Conservation (phyloP, 2,329 filamentous ascomycete genomes). For the Ophiostoma himal-ulmi region DNA sequence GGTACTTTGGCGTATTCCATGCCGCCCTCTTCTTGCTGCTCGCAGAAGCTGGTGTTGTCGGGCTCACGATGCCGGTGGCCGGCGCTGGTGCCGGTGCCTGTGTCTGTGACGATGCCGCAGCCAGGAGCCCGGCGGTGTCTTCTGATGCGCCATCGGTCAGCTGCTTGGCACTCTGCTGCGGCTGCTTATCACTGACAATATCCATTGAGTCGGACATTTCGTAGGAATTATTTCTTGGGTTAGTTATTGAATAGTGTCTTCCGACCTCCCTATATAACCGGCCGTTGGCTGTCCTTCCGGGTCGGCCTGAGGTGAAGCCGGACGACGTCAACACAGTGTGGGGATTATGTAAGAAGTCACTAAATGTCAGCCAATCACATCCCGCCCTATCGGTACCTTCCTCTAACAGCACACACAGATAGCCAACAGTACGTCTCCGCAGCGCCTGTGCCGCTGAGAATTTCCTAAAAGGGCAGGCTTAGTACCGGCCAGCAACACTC, state of each 20-base stretch:
- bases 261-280: background rate
- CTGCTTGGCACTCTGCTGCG: background rate
- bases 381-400: background rate
- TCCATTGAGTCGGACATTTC: constrained; percentile 26
- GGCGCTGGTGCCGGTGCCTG: background rate
- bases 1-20: constrained; percentile 34
- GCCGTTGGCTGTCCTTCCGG: background rate
- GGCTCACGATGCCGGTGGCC: background rate
- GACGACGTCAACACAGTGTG: constrained; percentile 12
- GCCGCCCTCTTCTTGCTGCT: background rate
- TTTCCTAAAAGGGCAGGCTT: constrained; percentile 7
- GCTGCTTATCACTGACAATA: constrained; percentile 12
- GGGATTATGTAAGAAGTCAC: background rate
- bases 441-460: constrained; percentile 5
- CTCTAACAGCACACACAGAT: background rate
- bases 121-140: background rate
- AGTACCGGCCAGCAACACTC: too few relatives aligned
- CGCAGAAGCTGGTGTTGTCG: background rate
- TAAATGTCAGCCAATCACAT: background rate
- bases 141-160: constrained; percentile 1
- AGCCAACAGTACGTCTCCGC: background rate
- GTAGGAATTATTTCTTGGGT: background rate
- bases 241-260: background rate
- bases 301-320: background rate
- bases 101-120: background rate